Evolutionary conservation across 2,329 filamentous ascomycete species (phyloP).

Genomic region (Pseudogymnoascus sp.): DNA sequence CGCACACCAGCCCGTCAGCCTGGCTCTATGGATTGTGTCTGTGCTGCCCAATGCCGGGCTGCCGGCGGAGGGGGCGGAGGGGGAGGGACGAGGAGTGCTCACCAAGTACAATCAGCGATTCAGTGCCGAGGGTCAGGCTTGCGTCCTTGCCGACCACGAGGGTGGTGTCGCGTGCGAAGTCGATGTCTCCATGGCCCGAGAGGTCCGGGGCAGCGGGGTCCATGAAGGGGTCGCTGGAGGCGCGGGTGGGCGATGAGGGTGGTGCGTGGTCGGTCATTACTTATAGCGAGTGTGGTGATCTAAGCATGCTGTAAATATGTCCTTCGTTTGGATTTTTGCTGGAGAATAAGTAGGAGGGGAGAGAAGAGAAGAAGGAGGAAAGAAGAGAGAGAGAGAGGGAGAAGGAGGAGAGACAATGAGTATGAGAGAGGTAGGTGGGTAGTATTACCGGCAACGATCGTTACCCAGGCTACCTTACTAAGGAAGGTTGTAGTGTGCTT

Average conservation of each 20-base stretch:
- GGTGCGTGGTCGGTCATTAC: not conserved
- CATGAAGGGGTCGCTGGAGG: conserved; percentile 30
- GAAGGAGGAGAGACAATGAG: not conserved
- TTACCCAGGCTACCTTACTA: not conserved
- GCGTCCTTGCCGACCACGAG: conserved; percentile 50
- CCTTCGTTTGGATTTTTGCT: not conserved
- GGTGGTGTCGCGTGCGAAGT: conserved; percentile 36
- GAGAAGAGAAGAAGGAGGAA: not conserved
- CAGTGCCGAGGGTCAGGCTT: conserved; percentile 51
- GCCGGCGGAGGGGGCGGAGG: not conserved
- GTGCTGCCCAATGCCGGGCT: conserved; percentile 8
- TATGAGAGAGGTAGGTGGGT: not conserved
- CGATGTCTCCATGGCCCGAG: conserved; percentile 27
- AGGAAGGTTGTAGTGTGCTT: not conserved
- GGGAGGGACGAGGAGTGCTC: conserved; percentile 18
- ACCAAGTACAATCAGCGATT: conserved; percentile 54
- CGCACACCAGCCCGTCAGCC: not conserved
- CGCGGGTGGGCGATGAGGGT: not conserved
- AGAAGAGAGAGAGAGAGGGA: not conserved
- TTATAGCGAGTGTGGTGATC: not conserved
- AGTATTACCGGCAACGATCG: not conserved
- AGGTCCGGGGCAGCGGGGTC: conserved; percentile 28
- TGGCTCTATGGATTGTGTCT: not conserved
- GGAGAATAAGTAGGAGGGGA: conserved; percentile 2
- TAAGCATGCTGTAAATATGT: conserved; percentile 7